Base-by-base conservation (phyloP, 2,329 filamentous ascomycete species). In the Chaetomium sp. region DNA sequence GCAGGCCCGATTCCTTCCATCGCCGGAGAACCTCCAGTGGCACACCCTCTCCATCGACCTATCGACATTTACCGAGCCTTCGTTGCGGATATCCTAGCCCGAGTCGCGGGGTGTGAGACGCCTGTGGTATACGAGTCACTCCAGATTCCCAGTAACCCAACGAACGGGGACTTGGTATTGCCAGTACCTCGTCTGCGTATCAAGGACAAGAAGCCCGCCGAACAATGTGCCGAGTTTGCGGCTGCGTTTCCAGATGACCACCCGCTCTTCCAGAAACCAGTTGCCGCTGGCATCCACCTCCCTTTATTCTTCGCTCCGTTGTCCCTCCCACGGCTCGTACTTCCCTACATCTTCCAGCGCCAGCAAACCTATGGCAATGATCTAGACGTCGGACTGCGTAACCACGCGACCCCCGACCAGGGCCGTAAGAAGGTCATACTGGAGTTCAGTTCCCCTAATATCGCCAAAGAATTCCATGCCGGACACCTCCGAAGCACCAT, bases 401-500 rank as follows among this genome's bases (percentile, higher is more conserved):
- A 36, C 44, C 7, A 27, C 32, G 32, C 32, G 12, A 6, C 32
- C n/a, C 42, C 42, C 19, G 33, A 45, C 50, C n/a, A 43, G 5
- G 42, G 32, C 11, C 34, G 40, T 0, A 77, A 75, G 65, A 73
- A 70, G 65, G 78, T 85, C 12, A 74, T 90, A 34, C 77, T 90
- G 52, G 87, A 90, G 61, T 90, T 87, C 68, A 88, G 84, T 0
- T 88, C 84, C 1, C 87, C 87, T 1, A 91, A 90, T 66, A 87
- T 91, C 46, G 87, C 86, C 19, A 88, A 87, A 66, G 85, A 86
- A 27, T 90, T 91, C 71, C 84, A 88, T 66, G 85, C 85, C 27
- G 85, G 84, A 5, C 87, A 91, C 72, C 74, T 91, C 62, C 79
- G 87, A 64, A 88, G 85, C 65, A 91, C 87, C 50, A 88, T 91